phyloP scores from a whole-genome alignment of 2,329 filamentous ascomycete species.

The Ophiostoma populinum region DNA sequence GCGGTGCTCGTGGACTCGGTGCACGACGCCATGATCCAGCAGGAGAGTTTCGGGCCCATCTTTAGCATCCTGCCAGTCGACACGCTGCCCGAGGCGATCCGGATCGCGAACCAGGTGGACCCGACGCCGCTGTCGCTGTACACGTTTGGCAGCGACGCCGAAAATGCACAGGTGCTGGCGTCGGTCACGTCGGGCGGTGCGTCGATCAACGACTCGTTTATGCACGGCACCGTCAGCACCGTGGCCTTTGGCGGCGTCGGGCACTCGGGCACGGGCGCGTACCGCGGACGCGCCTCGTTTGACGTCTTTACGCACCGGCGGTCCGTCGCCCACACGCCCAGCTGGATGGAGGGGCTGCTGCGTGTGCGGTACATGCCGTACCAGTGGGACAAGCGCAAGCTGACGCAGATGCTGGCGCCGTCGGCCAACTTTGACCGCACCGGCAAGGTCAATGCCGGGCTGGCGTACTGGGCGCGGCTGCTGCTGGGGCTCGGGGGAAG shows the following conservation, averaged over 20 bases:
- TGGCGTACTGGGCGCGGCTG: constrained; percentile 36
- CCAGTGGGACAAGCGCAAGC: constrained; percentile 25
- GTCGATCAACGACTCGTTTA: constrained; percentile 37
- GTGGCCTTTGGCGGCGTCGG: constrained; percentile 74
- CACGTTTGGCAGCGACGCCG: constrained; percentile 65
- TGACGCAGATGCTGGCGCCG: constrained; percentile 25
- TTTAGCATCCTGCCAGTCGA: constrained; percentile 68
- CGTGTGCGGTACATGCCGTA: constrained; percentile 53
- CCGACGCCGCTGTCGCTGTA: constrained; percentile 72
- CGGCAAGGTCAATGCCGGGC: constrained; percentile 31
- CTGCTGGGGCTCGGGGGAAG: constrained; percentile 29
- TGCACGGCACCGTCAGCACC: constrained; percentile 42
- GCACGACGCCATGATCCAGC: constrained; percentile 59
- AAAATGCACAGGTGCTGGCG: constrained; percentile 53
- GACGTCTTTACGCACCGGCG: constrained; percentile 46
- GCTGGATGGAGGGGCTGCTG: constrained; percentile 50
- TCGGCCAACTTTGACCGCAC: constrained; percentile 46
- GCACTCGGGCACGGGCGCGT: constrained; percentile 57
- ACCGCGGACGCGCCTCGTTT: constrained; percentile 61
- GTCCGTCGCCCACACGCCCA: constrained; percentile 41
- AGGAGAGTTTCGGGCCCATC: constrained; percentile 89
- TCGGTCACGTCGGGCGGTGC: constrained; percentile 51
- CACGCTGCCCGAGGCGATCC: constrained; percentile 70
- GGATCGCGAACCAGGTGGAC: constrained; percentile 63
- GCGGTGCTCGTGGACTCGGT: constrained; percentile 65